Percentiles rank a stretch among this genome's conserved stretches.
Conservation (phyloP, 2,329 filamentous ascomycete genomes). For the Fusarium camptoceras region DNA sequence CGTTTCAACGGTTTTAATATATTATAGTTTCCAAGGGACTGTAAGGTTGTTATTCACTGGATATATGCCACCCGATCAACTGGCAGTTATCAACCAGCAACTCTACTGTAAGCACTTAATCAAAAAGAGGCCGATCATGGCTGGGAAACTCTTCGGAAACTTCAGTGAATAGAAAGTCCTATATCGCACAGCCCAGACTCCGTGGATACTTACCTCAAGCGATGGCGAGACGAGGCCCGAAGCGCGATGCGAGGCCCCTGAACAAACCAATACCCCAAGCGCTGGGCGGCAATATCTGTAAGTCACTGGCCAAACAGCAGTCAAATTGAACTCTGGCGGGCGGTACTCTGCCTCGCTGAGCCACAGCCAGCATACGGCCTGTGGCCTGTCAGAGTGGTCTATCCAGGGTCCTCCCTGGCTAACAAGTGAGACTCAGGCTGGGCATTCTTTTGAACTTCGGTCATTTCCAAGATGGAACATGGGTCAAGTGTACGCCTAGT, state of each 20-base stretch:
- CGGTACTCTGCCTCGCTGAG: slow-evolving; percentile 38
- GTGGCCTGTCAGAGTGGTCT: slow-evolving; percentile 9
- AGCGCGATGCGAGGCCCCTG: slow-evolving; percentile 20
- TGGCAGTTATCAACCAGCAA: background rate
- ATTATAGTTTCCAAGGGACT: slow-evolving; percentile 1
- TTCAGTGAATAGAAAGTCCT: slow-evolving; percentile 14
- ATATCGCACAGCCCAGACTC: slow-evolving; percentile 20
- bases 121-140: slow-evolving; percentile 4
- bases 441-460: slow-evolving; percentile 25
- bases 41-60: background rate
- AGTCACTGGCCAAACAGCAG: slow-evolving; percentile 25
- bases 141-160: slow-evolving; percentile 17
- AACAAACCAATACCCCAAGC: background rate
- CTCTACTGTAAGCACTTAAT: background rate
- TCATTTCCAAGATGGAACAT: slow-evolving; percentile 18
- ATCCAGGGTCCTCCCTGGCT: slow-evolving; percentile 15
- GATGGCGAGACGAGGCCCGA: slow-evolving; percentile 30
- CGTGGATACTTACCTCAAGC: slow-evolving; percentile 4
- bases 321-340: slow-evolving; percentile 11
- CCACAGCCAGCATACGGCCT: slow-evolving; percentile 21
- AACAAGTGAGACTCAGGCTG: slow-evolving; percentile 8
- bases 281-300: slow-evolving; percentile 32
- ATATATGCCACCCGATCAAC: background rate
- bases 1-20: background rate
- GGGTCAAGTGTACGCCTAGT: slow-evolving; percentile 29